Evolutionary conservation across 306 rosid species (phyloP).

Genomic region (Myrica gale): DNA sequence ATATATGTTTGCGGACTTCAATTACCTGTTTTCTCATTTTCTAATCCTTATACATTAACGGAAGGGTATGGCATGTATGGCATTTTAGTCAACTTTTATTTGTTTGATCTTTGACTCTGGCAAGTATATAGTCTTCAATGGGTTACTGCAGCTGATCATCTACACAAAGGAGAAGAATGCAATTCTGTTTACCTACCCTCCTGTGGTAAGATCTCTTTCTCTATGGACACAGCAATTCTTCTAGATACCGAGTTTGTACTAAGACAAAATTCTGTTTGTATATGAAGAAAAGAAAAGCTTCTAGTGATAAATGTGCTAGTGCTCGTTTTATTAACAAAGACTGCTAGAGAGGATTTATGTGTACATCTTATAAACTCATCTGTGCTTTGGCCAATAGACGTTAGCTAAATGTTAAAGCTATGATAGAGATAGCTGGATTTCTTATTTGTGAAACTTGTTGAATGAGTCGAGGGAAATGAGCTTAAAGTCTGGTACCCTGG

Average conservation of each 20-base stretch:
- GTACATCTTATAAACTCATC: background rate
- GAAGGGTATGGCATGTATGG: background rate
- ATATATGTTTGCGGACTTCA: background rate
- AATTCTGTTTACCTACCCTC: slow-evolving; percentile 85
- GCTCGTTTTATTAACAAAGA: background rate
- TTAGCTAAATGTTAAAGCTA: background rate
- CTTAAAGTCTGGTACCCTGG: background rate
- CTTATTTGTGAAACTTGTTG: background rate
- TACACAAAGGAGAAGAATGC: slow-evolving; percentile 89
- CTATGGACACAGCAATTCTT: background rate
- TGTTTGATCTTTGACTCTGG: slow-evolving; percentile 66
- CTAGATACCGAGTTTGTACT: background rate
- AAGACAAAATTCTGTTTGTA: background rate
- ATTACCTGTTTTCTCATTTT: background rate
- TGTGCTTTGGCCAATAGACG: background rate
- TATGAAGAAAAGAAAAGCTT: background rate
- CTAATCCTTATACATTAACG: background rate
- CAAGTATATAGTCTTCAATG: slow-evolving; percentile 79
- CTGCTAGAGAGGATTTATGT: slow-evolving; percentile 1
- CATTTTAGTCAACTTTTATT: background rate
- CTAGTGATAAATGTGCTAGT: background rate
- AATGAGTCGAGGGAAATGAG: background rate
- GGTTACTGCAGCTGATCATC: slow-evolving; percentile 74
- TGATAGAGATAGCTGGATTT: background rate
- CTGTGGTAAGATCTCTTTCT: slow-evolving; percentile 49